A percentile compares a stretch with the other conserved stretches of the same genome.
Conservation (phyloP, 2,329 filamentous ascomycete species). For the Incumbomyces delicatus region DNA sequence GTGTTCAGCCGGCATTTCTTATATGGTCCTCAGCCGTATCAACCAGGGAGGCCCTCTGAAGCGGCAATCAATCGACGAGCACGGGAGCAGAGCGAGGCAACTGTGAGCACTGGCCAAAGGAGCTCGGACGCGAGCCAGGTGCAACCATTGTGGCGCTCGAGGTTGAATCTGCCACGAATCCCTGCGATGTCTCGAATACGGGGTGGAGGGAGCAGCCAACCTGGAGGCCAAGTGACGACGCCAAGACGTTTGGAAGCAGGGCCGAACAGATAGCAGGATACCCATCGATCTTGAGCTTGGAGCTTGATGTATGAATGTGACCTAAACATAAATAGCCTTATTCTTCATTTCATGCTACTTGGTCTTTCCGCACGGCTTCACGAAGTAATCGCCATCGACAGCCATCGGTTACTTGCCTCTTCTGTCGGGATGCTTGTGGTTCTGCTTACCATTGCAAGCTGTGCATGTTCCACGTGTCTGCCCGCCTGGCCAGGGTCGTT, state of each 20-base stretch:
- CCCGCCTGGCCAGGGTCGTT: too few species aligned
- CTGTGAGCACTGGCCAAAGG: neutral
- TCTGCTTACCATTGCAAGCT: too few species aligned
- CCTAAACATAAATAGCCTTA: neutral
- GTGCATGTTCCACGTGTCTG: too few species aligned
- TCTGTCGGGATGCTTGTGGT: too few species aligned
- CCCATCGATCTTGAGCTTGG: too few species aligned
- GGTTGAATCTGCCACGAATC: constrained; percentile 5
- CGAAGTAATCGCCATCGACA: too few species aligned
- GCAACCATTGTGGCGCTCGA: constrained; percentile 3
- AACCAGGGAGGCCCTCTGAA: neutral
- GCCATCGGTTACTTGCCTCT: too few species aligned
- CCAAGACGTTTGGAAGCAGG: constrained; percentile 7
- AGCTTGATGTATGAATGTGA: too few species aligned
- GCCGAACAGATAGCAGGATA: neutral
- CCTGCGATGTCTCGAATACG: constrained; percentile 4
- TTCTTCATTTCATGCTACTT: neutral
- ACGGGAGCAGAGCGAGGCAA: constrained; percentile 2
- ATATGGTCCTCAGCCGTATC: neutral
- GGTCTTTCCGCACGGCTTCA: too few species aligned
- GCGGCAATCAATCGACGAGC: neutral
- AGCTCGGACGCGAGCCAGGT: neutral
- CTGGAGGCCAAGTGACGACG: neutral
- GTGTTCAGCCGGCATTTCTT: neutral
- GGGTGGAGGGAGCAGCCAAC: neutral